Evolutionary conservation across 257 asterid genomes (phyloP).

Genomic region (Solanum peruvianum): DNA sequence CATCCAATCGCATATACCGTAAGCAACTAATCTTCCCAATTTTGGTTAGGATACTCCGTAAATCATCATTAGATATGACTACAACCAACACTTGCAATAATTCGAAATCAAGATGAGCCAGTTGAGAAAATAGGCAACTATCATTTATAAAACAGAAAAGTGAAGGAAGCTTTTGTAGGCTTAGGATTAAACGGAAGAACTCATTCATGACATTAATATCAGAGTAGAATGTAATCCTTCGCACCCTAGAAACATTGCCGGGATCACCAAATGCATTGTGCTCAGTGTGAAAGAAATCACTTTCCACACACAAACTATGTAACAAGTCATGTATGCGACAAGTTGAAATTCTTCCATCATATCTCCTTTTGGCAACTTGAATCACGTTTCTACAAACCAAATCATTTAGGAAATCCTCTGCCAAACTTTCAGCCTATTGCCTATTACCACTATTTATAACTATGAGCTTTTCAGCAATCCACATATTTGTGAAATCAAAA

Average conservation of each 20-base stretch:
- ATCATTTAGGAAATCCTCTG: background rate
- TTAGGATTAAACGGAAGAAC: too few relatives aligned
- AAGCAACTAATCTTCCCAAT: too few relatives aligned
- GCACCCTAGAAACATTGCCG: background rate
- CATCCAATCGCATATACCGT: too few relatives aligned
- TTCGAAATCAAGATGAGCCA: too few relatives aligned
- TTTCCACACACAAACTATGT: background rate
- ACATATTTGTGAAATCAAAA: background rate
- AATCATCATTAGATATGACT: too few relatives aligned
- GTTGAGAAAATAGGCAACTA: too few relatives aligned
- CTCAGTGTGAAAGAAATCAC: background rate
- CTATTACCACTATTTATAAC: background rate
- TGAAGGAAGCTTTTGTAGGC: background rate
- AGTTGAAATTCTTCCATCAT: background rate
- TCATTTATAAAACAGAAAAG: too few relatives aligned
- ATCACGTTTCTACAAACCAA: background rate
- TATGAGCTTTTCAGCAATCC: background rate
- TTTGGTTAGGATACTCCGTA: too few relatives aligned
- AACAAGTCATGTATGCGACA: background rate
- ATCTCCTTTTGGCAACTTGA: background rate
- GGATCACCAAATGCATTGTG: background rate
- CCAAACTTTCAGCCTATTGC: background rate
- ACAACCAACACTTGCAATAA: too few relatives aligned
- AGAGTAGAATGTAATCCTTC: background rate
- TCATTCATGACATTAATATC: background rate